A percentile compares a stretch with the other conserved stretches of the same genome.
These are phyloP conservation scores for Calocera viscosa DNA, from an alignment of 768 basidiomycete species.

Conservation along the genomic window DNA sequence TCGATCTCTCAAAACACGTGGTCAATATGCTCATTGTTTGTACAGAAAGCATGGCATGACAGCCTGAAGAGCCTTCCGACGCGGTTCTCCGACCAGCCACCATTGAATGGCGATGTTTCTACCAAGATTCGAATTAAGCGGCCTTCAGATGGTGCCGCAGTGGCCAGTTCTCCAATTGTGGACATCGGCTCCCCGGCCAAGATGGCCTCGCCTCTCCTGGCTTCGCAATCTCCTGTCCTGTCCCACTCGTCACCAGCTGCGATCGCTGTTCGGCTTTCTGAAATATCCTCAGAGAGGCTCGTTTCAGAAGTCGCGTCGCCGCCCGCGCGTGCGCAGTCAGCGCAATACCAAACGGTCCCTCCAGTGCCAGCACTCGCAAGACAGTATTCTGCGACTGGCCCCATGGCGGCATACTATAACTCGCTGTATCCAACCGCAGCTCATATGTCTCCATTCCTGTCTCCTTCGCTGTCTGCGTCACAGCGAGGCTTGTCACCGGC, in stretches of 20 bases:
- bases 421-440: not conserved
- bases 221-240: not conserved
- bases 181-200: not conserved
- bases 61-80: not conserved
- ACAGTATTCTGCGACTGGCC: not conserved
- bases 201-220: not conserved
- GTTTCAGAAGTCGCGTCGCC: not conserved
- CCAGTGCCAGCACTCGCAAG: not conserved
- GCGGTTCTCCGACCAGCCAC: not conserved
- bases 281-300: not conserved
- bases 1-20: not conserved
- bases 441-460: not conserved
- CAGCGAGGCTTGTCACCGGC: not conserved
- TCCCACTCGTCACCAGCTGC: not conserved
- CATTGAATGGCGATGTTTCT: not conserved
- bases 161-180: not conserved
- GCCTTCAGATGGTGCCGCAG: not conserved
- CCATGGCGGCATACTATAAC: not conserved
- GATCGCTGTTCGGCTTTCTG: not conserved
- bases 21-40: not conserved
- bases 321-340: not conserved
- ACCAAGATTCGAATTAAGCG: not conserved
- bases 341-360: not conserved
- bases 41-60: constrained; percentile 1
- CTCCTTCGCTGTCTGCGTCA: not conserved